Conservation (phyloP, 192 early-diverging fungal genomes). For the Linnemannia zychae region DNA sequence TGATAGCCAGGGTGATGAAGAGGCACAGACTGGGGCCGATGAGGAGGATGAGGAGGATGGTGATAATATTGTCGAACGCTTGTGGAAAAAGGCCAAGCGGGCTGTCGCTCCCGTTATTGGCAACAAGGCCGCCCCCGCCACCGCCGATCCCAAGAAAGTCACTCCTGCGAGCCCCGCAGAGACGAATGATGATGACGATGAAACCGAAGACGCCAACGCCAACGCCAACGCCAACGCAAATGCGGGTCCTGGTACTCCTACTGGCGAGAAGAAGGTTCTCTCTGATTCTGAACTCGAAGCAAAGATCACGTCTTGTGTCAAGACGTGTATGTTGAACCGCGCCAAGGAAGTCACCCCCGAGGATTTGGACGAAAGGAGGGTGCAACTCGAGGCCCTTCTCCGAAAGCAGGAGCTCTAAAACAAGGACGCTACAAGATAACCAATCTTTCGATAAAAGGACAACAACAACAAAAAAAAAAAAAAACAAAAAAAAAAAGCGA, state of each 20-base stretch:
- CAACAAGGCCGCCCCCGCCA: background rate
- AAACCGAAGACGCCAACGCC: too few relatives aligned
- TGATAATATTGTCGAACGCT: background rate
- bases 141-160: background rate
- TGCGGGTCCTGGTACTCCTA: background rate
- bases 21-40: background rate
- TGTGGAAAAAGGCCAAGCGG: background rate
- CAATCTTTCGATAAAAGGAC: too few relatives aligned
- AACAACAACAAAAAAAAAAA: background rate
- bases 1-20: background rate
- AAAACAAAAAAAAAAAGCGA: background rate
- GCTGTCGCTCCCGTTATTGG: background rate
- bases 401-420: background rate
- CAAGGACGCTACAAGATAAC: background rate
- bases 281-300: background rate
- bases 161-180: background rate
- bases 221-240: background rate
- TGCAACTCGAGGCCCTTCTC: background rate
- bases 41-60: background rate
- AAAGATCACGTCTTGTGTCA: background rate
- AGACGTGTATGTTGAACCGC: slow-evolving; percentile 1
- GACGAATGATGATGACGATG: background rate
- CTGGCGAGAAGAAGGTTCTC: background rate
- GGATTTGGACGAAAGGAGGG: background rate
- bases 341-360: background rate